A percentile compares a stretch with the other conserved stretches of the same genome.
These are phyloP conservation scores for Aureobasidium sp. DNA, from an alignment of 2,329 filamentous ascomycete species.

Conservation along the genomic window DNA sequence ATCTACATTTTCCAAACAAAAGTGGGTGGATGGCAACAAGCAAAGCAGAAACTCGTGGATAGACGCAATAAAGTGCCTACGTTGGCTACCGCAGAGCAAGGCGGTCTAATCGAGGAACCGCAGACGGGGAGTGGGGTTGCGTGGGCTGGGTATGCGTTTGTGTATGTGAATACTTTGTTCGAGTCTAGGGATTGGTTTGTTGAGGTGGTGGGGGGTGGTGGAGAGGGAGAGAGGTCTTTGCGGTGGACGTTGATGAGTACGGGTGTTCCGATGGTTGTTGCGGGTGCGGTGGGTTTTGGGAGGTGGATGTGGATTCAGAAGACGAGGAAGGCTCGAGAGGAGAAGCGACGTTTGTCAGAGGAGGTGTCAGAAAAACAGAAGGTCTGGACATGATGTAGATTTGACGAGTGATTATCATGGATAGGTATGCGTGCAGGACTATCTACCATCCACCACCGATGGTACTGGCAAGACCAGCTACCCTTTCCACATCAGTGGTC, in stretches of 20 bases:
- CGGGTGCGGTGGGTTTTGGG: neutral
- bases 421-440: too few relatives aligned
- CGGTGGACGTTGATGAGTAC: neutral
- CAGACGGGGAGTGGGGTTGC: neutral
- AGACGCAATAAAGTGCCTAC: neutral
- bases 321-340: neutral
- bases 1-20: neutral
- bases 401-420: neutral
- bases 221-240: neutral
- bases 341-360: neutral
- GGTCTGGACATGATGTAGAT: neutral
- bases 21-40: neutral
- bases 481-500: constrained; percentile 67
- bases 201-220: neutral
- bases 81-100: neutral
- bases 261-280: neutral
- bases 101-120: neutral
- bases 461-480: constrained; percentile 82
- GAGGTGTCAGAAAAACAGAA: neutral
- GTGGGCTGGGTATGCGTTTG: neutral
- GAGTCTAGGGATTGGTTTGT: neutral
- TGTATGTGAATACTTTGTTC: neutral
- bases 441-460: constrained; percentile 84
- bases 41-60: neutral
- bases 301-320: neutral